Conservation (phyloP, 164 flowering plant genomes). For the Kalanchoe fedtschenkoi region DNA sequence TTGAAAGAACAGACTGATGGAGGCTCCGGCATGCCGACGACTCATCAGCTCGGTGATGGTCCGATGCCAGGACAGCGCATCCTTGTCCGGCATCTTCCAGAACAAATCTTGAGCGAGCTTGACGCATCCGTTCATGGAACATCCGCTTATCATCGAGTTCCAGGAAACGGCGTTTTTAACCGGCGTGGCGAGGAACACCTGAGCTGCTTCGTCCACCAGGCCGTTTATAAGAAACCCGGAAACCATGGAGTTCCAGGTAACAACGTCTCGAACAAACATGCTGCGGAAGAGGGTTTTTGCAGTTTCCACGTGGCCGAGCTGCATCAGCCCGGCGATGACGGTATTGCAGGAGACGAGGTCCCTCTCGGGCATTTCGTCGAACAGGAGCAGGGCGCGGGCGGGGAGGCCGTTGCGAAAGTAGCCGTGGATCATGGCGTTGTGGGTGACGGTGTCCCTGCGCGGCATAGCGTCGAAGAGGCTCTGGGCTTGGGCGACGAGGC, state of each 20-base stretch:
- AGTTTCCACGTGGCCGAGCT: constrained; percentile 21
- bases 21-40: constrained; percentile 24
- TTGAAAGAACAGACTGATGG: constrained; percentile 26
- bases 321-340: constrained; percentile 46
- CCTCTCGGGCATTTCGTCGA: constrained; percentile 36
- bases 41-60: constrained; percentile 36
- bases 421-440: constrained; percentile 59
- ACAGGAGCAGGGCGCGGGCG: constrained; percentile 24
- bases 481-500: constrained; percentile 31
- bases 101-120: constrained; percentile 41
- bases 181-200: constrained; percentile 38
- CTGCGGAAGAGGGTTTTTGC: constrained; percentile 31
- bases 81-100: constrained; percentile 35
- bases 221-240: constrained; percentile 39
- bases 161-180: constrained; percentile 44
- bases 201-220: constrained; percentile 30
- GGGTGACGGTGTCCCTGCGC: constrained; percentile 35
- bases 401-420: constrained; percentile 35
- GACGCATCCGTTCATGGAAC: constrained; percentile 23
- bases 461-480: constrained; percentile 49
- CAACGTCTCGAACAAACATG: constrained; percentile 42
- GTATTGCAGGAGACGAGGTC: constrained; percentile 54
- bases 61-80: constrained; percentile 34
- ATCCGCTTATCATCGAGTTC: constrained; percentile 50
- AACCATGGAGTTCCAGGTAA: constrained; percentile 62